phyloP scores from a whole-genome alignment of 345 rosid genomes.

The Brassica cretica region DNA sequence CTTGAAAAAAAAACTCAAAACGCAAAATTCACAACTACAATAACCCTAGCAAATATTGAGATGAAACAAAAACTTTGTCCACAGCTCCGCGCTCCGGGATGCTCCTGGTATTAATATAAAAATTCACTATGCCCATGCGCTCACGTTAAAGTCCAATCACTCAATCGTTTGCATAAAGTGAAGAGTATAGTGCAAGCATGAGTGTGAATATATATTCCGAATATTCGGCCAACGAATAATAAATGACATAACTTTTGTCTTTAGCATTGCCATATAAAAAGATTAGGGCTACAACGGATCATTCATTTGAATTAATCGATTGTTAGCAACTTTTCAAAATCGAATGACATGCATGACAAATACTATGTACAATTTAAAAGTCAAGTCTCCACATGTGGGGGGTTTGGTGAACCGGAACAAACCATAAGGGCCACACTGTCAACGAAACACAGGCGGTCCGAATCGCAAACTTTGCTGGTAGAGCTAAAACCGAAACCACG shows the following conservation, averaged over 20 bases:
- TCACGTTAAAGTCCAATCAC: neutral
- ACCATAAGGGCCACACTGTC: neutral
- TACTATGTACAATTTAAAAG: neutral
- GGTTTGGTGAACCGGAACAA: slow-evolving; percentile 30
- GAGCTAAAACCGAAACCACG: slow-evolving; percentile 15
- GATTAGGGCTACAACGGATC: neutral
- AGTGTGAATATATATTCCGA: slow-evolving; percentile 24
- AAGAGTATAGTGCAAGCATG: slow-evolving; percentile 7
- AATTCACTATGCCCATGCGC: too few species aligned
- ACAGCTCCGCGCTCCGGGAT: too few species aligned
- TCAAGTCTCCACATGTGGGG: neutral
- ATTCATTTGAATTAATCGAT: neutral
- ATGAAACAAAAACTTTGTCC: too few species aligned
- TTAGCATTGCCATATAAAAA: neutral
- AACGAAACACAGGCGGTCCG: slow-evolving; percentile 2
- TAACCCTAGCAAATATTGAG: too few species aligned
- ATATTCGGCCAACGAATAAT: slow-evolving; percentile 29
- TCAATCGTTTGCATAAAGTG: slow-evolving; percentile 20
- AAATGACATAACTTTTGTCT: neutral
- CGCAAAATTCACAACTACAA: too few species aligned
- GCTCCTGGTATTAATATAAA: too few species aligned
- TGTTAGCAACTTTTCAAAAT: neutral
- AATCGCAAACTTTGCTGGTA: slow-evolving; percentile 6
- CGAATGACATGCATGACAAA: neutral
- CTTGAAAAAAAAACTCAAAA: too few species aligned